Evolutionary conservation across 2,329 filamentous ascomycete genomes (phyloP).

Genomic region (Daldinia sp.): DNA sequence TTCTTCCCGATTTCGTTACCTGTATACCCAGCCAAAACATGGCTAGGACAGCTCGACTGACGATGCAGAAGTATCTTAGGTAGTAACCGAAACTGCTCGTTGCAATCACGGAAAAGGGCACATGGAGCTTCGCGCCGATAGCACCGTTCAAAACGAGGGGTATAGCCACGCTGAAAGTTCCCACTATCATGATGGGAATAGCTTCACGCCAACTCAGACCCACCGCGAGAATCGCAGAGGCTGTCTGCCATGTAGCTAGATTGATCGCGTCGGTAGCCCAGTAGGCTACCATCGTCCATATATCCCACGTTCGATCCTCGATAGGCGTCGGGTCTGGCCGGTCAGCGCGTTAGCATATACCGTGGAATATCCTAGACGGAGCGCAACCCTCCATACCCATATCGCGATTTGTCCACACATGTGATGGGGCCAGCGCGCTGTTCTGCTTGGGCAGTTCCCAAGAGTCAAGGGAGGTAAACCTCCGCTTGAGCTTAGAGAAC

Average conservation of each 20-base stretch:
- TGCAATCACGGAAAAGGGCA: conserved; percentile 57
- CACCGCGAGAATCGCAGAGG: conserved; percentile 48
- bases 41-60: conserved; percentile 54
- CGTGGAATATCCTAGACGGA: conserved; percentile 11
- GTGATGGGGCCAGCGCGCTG: conserved; percentile 54
- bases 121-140: conserved; percentile 56
- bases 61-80: conserved; percentile 51
- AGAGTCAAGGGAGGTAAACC: conserved; percentile 52
- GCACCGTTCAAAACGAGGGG: conserved; percentile 59
- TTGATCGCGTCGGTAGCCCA: conserved; percentile 51
- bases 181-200: conserved; percentile 59
- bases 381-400: conserved; percentile 46
- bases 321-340: conserved; percentile 48
- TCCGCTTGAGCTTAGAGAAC: conserved; percentile 45
- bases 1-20: conserved; percentile 23
- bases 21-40: conserved; percentile 69
- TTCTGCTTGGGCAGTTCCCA: conserved; percentile 60
- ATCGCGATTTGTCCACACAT: conserved; percentile 52
- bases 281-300: conserved; percentile 49
- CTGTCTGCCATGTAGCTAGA: conserved; percentile 48
- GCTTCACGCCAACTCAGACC: conserved; percentile 49
- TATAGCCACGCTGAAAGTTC: conserved; percentile 66
- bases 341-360: conserved; percentile 33
- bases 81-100: conserved; percentile 58
- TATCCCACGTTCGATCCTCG: conserved; percentile 50